Evolutionary conservation across 1,284 basidiomycete species (phyloP).

Genomic region (Exobasidium rhododendri): DNA sequence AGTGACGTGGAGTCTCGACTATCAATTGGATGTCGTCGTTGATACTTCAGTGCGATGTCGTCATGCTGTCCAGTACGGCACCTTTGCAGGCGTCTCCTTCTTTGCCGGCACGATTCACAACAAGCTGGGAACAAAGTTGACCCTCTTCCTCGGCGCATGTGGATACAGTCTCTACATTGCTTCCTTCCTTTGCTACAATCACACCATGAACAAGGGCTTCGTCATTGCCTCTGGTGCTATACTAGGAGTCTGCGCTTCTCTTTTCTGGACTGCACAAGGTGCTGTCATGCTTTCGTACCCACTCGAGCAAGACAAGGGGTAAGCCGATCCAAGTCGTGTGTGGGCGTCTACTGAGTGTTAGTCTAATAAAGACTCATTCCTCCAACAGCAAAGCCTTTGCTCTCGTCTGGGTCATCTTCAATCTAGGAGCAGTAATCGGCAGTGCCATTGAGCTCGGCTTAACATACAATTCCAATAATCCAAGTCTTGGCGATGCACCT

Average conservation of each 20-base stretch:
- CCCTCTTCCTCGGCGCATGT: constrained; percentile 68
- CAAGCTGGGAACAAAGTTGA: constrained; percentile 67
- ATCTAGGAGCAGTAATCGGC: constrained; percentile 67
- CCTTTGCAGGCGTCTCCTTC: constrained; percentile 47
- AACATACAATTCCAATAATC: constrained; percentile 28
- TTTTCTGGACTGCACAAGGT: constrained; percentile 67
- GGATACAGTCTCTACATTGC: constrained; percentile 63
- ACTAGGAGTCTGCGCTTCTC: constrained; percentile 75
- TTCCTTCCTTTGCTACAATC: constrained; percentile 46
- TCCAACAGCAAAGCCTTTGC: constrained; percentile 60
- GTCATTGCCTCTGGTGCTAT: constrained; percentile 71
- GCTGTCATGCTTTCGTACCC: constrained; percentile 79
- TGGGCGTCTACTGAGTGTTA: neutral
- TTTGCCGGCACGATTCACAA: constrained; percentile 67
- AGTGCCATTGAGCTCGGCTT: constrained; percentile 63
- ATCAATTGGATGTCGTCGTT: constrained; percentile 10
- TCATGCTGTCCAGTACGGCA: constrained; percentile 39
- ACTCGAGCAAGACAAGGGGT: constrained; percentile 67
- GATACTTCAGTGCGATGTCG: neutral
- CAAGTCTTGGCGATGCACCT: constrained; percentile 15
- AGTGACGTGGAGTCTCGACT: neutral
- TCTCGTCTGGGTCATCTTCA: constrained; percentile 69
- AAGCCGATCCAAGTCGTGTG: constrained; percentile 11
- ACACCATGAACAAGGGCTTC: constrained; percentile 54
- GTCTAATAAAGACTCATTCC: neutral